A percentile compares a stretch with the other conserved stretches of the same genome.
Evolutionary conservation across 768 basidiomycete genomes (phyloP).

Genomic region (Chiua virens): DNA sequence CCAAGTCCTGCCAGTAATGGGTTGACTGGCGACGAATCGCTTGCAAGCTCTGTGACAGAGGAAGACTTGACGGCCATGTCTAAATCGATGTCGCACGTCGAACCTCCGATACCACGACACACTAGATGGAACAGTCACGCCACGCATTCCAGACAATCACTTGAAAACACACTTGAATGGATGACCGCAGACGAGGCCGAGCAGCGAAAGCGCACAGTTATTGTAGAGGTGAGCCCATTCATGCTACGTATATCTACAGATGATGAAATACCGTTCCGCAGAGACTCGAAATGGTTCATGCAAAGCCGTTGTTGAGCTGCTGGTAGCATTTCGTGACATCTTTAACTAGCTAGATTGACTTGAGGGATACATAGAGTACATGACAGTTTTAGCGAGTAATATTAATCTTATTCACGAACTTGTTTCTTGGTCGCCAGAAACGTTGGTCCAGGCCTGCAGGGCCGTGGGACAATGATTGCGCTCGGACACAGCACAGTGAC

Average conservation of each 20-base stretch:
- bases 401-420: background rate
- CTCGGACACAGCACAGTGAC: too few species aligned
- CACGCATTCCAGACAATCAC: constrained; percentile 26
- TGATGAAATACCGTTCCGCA: constrained; percentile 27
- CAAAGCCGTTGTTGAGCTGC: constrained; percentile 68
- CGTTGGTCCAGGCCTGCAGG: too few species aligned
- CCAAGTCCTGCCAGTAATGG: constrained; percentile 57
- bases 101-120: constrained; percentile 43
- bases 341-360: background rate
- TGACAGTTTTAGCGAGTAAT: background rate
- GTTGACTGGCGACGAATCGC: constrained; percentile 55
- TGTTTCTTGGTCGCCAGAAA: too few species aligned
- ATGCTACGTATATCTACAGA: background rate
- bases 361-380: constrained; percentile 6
- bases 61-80: constrained; percentile 75
- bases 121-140: constrained; percentile 36
- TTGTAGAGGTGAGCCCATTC: constrained; percentile 61
- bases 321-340: constrained; percentile 43
- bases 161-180: constrained; percentile 44
- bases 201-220: constrained; percentile 54
- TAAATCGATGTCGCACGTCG: constrained; percentile 72
- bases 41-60: constrained; percentile 58
- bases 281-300: constrained; percentile 74
- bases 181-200: constrained; percentile 40
- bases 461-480: too few species aligned